Percentiles rank a stretch among this genome's conserved stretches.
These are phyloP conservation scores for Aspergillus carlsbadensis DNA, from an alignment of 495 filamentous ascomycete species.

Conservation along the genomic window DNA sequence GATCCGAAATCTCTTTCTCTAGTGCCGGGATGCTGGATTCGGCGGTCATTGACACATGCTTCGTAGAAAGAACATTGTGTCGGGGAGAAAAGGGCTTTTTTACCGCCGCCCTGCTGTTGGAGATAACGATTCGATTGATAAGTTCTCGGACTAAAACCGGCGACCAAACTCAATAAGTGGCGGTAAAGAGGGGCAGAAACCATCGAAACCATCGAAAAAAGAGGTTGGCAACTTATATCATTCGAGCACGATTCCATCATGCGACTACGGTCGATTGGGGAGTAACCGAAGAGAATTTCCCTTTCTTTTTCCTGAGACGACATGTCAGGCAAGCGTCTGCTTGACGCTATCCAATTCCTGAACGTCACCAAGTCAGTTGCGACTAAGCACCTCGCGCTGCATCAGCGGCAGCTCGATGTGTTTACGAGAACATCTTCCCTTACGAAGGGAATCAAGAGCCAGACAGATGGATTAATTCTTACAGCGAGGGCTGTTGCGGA, in stretches of 20 bases:
- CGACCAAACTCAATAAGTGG: not conserved
- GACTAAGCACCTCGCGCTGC: constrained; percentile 74
- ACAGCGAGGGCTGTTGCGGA: constrained; percentile 63
- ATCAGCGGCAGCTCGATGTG: constrained; percentile 72
- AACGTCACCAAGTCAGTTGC: constrained; percentile 76
- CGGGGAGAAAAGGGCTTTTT: constrained; percentile 10
- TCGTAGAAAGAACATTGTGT: not conserved
- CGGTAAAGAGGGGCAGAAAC: constrained; percentile 16
- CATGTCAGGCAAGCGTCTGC: constrained; percentile 66
- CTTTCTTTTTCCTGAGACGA: constrained; percentile 24
- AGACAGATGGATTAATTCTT: constrained; percentile 61
- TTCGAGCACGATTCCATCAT: constrained; percentile 4
- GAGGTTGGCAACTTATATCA: not conserved
- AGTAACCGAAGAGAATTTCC: constrained; percentile 1
- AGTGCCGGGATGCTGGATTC: constrained; percentile 30
- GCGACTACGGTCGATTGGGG: constrained; percentile 24
- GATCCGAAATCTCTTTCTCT: constrained; percentile 51
- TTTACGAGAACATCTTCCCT: constrained; percentile 77
- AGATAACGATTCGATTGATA: constrained; percentile 1
- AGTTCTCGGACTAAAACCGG: not conserved
- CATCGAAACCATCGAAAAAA: not conserved
- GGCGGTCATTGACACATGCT: constrained; percentile 19
- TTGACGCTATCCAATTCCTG: constrained; percentile 77
- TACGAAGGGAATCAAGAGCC: constrained; percentile 61
- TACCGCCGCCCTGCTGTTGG: not conserved